A percentile compares a stretch with the other conserved stretches of the same genome.
phyloP scores from a whole-genome alignment of 208 protist genomes.

The Polymyxa betae region DNA sequence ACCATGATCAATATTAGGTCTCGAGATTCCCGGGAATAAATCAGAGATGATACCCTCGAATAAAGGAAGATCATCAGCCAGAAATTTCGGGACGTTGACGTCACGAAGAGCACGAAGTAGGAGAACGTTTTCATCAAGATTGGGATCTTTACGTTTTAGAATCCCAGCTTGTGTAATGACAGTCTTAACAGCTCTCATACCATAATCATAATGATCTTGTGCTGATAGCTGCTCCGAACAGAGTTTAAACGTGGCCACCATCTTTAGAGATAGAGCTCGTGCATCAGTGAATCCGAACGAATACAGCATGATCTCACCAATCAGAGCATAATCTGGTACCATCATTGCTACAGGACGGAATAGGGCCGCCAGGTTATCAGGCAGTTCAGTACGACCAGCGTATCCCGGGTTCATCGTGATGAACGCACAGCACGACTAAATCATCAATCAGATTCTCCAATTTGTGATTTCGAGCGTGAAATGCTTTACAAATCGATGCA shows the following conservation, averaged over 20 bases:
- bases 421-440: slow-evolving; percentile 78
- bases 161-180: slow-evolving; percentile 92
- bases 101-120: slow-evolving; percentile 90
- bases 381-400: slow-evolving; percentile 93
- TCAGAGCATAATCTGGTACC: slow-evolving; percentile 98
- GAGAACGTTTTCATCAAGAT: slow-evolving; percentile 87
- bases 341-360: slow-evolving; percentile 88
- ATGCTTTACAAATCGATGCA: slow-evolving; percentile 68
- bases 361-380: slow-evolving; percentile 91
- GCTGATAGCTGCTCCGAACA: slow-evolving; percentile 92
- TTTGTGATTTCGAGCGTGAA: neutral
- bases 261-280: slow-evolving; percentile 89
- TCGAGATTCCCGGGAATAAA: slow-evolving; percentile 90
- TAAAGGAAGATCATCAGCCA: slow-evolving; percentile 81
- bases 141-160: slow-evolving; percentile 88
- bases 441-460: neutral
- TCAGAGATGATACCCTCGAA: slow-evolving; percentile 94
- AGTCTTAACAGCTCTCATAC: slow-evolving; percentile 97
- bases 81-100: slow-evolving; percentile 97
- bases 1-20: slow-evolving; percentile 86
- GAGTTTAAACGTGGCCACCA: slow-evolving; percentile 93
- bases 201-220: slow-evolving; percentile 98
- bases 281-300: slow-evolving; percentile 96
- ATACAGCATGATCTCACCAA: slow-evolving; percentile 95
- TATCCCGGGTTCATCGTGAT: slow-evolving; percentile 94